These are phyloP conservation scores for Pseudocercospora cruenta DNA, from an alignment of 2,329 filamentous ascomycete genomes.

Conservation along the genomic window DNA sequence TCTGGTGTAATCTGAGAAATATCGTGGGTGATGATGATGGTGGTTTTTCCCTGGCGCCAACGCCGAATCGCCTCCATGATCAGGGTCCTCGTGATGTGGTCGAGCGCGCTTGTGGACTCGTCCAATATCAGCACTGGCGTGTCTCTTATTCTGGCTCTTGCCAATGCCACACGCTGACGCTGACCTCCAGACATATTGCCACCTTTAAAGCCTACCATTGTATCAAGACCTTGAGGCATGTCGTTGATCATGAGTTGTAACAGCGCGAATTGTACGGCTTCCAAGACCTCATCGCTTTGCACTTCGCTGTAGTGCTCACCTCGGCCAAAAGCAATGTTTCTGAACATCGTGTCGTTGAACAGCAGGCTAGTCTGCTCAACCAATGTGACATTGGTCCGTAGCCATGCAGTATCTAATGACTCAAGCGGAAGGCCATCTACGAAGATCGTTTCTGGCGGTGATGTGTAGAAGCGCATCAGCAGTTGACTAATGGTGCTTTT, in stretches of 20 bases:
- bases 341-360: conserved; percentile 78
- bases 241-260: conserved; percentile 68
- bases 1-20: conserved; percentile 71
- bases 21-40: conserved; percentile 92
- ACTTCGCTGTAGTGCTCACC: conserved; percentile 51
- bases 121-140: conserved; percentile 83
- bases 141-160: conserved; percentile 75
- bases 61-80: conserved; percentile 75
- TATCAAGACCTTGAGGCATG: conserved; percentile 73
- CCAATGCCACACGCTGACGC: conserved; percentile 77
- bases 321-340: conserved; percentile 77
- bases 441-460: conserved; percentile 65
- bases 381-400: conserved; percentile 75
- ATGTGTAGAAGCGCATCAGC: conserved; percentile 75
- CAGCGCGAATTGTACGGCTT: conserved; percentile 68
- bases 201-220: conserved; percentile 70
- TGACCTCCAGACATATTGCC: conserved; percentile 81
- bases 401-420: conserved; percentile 69
- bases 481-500: conserved; percentile 88
- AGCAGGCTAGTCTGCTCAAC: conserved; percentile 81
- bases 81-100: conserved; percentile 67
- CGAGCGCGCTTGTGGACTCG: conserved; percentile 84
- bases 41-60: conserved; percentile 82
- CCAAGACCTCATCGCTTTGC: conserved; percentile 59
- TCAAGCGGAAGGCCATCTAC: conserved; percentile 68